Conservation (phyloP, 2,329 filamentous ascomycete genomes). For the Venturia effusa region DNA sequence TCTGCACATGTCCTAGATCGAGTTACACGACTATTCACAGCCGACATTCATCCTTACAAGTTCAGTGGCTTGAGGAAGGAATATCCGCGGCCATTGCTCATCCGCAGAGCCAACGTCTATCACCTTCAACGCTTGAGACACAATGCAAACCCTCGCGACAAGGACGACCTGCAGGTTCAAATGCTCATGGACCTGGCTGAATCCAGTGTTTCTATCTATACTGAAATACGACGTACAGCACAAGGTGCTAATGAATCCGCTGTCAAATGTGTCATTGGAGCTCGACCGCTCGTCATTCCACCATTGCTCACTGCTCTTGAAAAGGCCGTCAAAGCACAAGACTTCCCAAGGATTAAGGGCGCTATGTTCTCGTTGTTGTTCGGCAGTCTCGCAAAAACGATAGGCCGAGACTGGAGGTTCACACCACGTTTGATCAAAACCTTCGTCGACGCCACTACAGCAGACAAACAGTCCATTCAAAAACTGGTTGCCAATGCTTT, state of each 20-base stretch:
- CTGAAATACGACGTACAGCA: conserved; percentile 88
- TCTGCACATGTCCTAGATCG: conserved; percentile 89
- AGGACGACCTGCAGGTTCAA: conserved; percentile 79
- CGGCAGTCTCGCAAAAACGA: conserved; percentile 76
- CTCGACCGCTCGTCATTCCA: conserved; percentile 79
- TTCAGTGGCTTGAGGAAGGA: conserved; percentile 84
- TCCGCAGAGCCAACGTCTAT: conserved; percentile 88
- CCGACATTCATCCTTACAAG: conserved; percentile 87
- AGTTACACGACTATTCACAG: conserved; percentile 70
- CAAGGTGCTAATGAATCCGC: conserved; percentile 89
- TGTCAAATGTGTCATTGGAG: conserved; percentile 80
- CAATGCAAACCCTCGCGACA: conserved; percentile 78
- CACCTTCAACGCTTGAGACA: conserved; percentile 89
- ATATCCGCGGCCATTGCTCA: conserved; percentile 84
- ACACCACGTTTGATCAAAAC: conserved; percentile 80
- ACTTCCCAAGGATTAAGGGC: conserved; percentile 89
- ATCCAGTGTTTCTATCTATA: conserved; percentile 83
- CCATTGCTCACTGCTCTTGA: conserved; percentile 71
- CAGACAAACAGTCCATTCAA: conserved; percentile 92
- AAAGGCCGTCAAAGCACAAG: conserved; percentile 64
- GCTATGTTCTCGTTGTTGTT: conserved; percentile 85
- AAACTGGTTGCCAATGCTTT: conserved; percentile 71
- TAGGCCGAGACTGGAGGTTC: conserved; percentile 88
- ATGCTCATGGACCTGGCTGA: conserved; percentile 79
- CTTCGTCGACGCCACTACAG: conserved; percentile 80